Evolutionary conservation across 2,329 filamentous ascomycete genomes (phyloP).

Genomic region (Penicillium rolfsii): DNA sequence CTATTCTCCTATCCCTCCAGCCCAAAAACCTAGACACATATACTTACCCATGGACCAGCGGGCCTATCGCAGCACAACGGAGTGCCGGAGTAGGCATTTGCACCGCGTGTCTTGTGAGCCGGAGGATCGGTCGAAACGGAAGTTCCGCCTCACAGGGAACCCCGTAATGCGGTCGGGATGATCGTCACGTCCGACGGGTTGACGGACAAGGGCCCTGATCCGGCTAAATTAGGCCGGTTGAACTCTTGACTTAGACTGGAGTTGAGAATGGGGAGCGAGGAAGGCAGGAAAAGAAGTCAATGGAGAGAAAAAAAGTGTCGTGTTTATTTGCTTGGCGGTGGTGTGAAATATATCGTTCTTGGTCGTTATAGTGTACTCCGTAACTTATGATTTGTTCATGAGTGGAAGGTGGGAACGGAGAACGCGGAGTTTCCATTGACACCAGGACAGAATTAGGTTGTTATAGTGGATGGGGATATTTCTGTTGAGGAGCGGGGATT

Average conservation of each 20-base stretch:
- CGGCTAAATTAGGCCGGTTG: slow-evolving; percentile 1
- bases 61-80: not conserved
- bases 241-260: not conserved
- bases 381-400: not conserved
- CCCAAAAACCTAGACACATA: not conserved
- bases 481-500: too few species aligned
- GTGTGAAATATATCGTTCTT: not conserved
- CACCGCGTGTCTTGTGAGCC: not conserved
- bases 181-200: slow-evolving; percentile 20
- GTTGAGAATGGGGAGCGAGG: not conserved
- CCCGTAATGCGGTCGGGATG: slow-evolving; percentile 10
- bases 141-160: slow-evolving; percentile 20
- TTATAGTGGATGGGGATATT: too few species aligned
- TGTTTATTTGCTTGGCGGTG: not conserved
- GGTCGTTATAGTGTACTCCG: not conserved
- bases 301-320: not conserved
- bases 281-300: too few species aligned
- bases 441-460: not conserved
- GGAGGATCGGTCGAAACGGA: slow-evolving; percentile 28
- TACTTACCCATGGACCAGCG: not conserved
- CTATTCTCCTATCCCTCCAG: not conserved
- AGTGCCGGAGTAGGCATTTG: not conserved
- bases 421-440: not conserved
- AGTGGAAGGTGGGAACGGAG: not conserved
- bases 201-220: slow-evolving; percentile 5